A percentile compares a stretch with the other conserved stretches of the same genome.
These are phyloP conservation scores for Daldinia bambusicola DNA, from an alignment of 495 filamentous ascomycete genomes.

Conservation along the genomic window DNA sequence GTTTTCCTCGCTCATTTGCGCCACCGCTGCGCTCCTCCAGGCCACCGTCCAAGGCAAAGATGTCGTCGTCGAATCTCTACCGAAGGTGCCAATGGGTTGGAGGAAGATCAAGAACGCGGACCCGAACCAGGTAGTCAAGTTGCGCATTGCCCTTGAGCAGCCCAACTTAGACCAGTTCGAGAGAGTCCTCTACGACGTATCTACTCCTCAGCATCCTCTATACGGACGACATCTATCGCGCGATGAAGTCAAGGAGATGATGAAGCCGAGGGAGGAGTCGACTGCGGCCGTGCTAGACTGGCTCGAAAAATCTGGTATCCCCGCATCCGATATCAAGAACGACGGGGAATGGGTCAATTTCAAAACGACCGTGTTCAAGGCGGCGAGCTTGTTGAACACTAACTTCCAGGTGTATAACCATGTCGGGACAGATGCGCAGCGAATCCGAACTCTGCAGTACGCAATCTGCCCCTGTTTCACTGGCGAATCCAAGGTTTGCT, in stretches of 20 bases:
- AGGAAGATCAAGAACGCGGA: constrained; percentile 50
- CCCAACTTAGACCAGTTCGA: constrained; percentile 66
- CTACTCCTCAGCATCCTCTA: constrained; percentile 66
- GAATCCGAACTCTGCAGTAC: constrained; percentile 61
- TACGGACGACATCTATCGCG: constrained; percentile 74
- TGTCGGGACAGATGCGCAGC: constrained; percentile 45
- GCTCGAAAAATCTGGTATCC: constrained; percentile 59
- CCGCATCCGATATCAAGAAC: constrained; percentile 53
- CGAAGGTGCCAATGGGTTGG: constrained; percentile 59
- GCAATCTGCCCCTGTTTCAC: constrained; percentile 12
- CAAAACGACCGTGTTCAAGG: constrained; percentile 60
- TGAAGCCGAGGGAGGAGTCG: constrained; percentile 60
- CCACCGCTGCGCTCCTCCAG: constrained; percentile 39
- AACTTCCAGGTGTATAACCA: constrained; percentile 64
- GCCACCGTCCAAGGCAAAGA: constrained; percentile 40
- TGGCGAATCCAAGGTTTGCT: constrained; percentile 23
- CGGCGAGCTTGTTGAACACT: constrained; percentile 64
- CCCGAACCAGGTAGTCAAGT: constrained; percentile 54
- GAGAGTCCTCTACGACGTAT: constrained; percentile 68
- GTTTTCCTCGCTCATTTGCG: constrained; percentile 37
- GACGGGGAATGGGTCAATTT: constrained; percentile 69
- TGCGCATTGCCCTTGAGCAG: constrained; percentile 66
- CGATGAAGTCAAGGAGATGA: constrained; percentile 62
- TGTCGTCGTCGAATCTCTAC: constrained; percentile 59
- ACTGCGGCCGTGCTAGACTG: constrained; percentile 58